A percentile compares a stretch with the other conserved stretches of the same genome.
These are phyloP conservation scores for Stagonosporopsis cucurbitacearum DNA, from an alignment of 2,329 filamentous ascomycete genomes.

Conservation along the genomic window DNA sequence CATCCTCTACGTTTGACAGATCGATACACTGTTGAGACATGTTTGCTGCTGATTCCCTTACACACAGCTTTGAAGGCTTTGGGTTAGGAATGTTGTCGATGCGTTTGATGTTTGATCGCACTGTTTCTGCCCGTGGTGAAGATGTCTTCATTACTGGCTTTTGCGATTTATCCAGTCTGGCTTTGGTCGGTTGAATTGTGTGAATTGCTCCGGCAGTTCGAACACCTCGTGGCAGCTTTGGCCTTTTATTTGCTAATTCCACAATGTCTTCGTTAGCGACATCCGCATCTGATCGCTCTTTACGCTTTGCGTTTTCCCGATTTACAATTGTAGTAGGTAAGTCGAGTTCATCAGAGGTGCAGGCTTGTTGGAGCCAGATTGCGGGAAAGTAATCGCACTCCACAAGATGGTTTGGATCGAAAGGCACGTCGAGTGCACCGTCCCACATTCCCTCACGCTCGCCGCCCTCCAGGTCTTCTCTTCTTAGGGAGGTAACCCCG, in stretches of 20 bases:
- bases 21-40: background rate
- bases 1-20: background rate
- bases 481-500: constrained; percentile 36
- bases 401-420: constrained; percentile 43
- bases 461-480: constrained; percentile 33
- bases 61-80: background rate
- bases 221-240: background rate
- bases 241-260: constrained; percentile 7
- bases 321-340: constrained; percentile 20
- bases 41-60: background rate
- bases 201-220: background rate
- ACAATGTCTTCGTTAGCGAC: background rate
- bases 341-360: constrained; percentile 35
- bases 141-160: background rate
- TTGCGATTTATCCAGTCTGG: background rate
- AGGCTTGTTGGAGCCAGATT: constrained; percentile 40
- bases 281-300: constrained; percentile 8
- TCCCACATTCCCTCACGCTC: constrained; percentile 38
- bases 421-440: constrained; percentile 25
- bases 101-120: background rate
- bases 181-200: background rate
- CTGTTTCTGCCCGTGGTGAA: background rate
- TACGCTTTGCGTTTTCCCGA: constrained; percentile 23
- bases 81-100: background rate
- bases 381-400: constrained; percentile 46